Evolutionary conservation across 352 stramenopile species (phyloP), one percentile per base, ranked within the genome.

Genomic region (Globisporangium megalacanthum): DNA sequence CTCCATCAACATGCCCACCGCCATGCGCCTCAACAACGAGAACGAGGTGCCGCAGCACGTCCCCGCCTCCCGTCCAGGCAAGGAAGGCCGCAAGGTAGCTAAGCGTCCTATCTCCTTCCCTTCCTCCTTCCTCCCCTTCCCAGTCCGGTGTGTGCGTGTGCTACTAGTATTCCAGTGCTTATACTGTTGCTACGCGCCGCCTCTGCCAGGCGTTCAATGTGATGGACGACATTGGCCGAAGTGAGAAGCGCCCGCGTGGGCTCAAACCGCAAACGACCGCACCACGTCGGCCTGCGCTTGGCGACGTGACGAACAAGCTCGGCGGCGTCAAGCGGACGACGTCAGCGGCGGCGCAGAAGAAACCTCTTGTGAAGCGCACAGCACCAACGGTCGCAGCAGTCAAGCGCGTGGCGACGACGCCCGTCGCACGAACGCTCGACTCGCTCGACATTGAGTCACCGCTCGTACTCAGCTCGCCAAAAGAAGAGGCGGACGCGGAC

Each of bases 291-390:
- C 47, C 77, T 6, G 79, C 66, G 19, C 66, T 91, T 6, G 71
- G 79, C 6, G 79, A 92, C 64, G 75, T 80, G 49, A 91, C 80
- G 49, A 89, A 92, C 68, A 80, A 83, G 50, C 75, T 89, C 25
- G 25, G 25, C 20, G 83, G 75, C 49, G 75, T 89, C 52, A 91
- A 89, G 64, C 81, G 60, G 45, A 64, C 76, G 41, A 83, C 83
- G 41, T 73, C 53, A 37, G 56, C 62, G 6, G 63, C 66, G 17
- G 75, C 73, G 54, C 83, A 86, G 58, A 88, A 86, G 56, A 62
- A 75, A 46, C 61, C 66, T 15, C 52, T 66, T 13, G 70, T 56
- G 48, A 81, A 83, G 63, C 66, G 70, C 46, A 79, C 65, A 48
- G 53, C 65, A 35, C 67, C 60, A 15, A 55, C 59, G 35, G 49